Evolutionary conservation across 148 eudicot species (phyloP).

Genomic region (Heliosperma pusillum): DNA sequence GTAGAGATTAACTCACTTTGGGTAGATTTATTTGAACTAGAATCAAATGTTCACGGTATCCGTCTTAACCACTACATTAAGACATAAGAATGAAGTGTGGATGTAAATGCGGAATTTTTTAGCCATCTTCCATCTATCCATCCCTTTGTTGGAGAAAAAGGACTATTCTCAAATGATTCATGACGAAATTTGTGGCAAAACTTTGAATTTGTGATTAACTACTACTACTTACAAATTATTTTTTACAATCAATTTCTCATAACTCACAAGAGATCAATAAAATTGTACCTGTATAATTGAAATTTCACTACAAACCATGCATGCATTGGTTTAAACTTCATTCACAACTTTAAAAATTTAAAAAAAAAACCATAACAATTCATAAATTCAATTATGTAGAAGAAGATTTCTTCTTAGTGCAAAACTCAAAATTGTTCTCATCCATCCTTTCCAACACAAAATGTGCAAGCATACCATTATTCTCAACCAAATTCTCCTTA

Average conservation of each 20-base stretch:
- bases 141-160: too few species aligned
- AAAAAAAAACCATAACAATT: neutral
- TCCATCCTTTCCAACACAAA: constrained; percentile 31
- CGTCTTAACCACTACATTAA: too few species aligned
- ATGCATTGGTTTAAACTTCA: too few species aligned
- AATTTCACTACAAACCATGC: too few species aligned
- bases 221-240: neutral
- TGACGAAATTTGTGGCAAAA: neutral
- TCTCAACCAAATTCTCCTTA: constrained; percentile 28
- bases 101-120: too few species aligned
- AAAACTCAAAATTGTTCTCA: constrained; percentile 22
- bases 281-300: neutral
- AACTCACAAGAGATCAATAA: neutral
- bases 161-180: too few species aligned
- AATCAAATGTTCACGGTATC: too few species aligned
- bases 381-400: neutral
- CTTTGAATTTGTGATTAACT: neutral
- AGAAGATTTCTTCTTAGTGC: constrained; percentile 13
- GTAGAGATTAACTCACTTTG: too few species aligned
- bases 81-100: too few species aligned
- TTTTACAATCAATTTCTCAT: constrained; percentile 7
- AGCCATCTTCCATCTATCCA: too few species aligned
- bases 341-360: neutral
- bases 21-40: too few species aligned
- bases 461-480: constrained; percentile 28